A percentile compares a stretch with the other conserved stretches of the same genome.
Conservation (phyloP, 805 yeast species). For the Hanseniaspora hatyaiensis region DNA sequence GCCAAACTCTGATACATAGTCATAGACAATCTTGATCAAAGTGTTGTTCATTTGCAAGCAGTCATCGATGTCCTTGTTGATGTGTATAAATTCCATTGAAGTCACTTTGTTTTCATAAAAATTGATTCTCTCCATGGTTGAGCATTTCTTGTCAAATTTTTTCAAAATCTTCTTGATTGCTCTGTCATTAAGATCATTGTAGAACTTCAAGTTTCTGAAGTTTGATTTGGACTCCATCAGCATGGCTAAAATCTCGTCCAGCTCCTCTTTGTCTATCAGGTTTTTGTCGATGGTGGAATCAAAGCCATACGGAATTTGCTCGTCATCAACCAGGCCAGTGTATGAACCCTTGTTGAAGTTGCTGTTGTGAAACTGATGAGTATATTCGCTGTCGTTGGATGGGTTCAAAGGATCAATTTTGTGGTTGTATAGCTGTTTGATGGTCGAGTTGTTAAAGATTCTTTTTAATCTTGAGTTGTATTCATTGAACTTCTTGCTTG, state of each 20-base stretch:
- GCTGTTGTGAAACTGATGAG: conserved; percentile 32
- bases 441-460: conserved; percentile 25
- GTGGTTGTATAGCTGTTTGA: conserved; percentile 1
- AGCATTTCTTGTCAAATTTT: conserved; percentile 76
- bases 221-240: conserved; percentile 64
- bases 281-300: conserved; percentile 30
- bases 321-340: conserved; percentile 43
- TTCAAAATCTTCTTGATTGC: conserved; percentile 83
- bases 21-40: conserved; percentile 10
- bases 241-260: conserved; percentile 53
- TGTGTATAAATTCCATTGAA: conserved; percentile 7
- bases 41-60: conserved; percentile 4
- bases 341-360: conserved; percentile 9
- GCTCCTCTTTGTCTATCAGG: conserved; percentile 32
- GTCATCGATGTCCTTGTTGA: conserved; percentile 10
- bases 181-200: conserved; percentile 79
- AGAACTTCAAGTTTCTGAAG: conserved; percentile 82
- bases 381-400: not conserved
- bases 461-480: conserved; percentile 57
- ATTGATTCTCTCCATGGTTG: conserved; percentile 30
- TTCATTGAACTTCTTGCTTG: conserved; percentile 58
- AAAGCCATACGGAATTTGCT: conserved; percentile 18
- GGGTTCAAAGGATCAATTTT: conserved; percentile 12
- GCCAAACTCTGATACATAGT: conserved; percentile 3
- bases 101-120: conserved; percentile 11